phyloP scores from a whole-genome alignment of 1,139 yeast species.

The Sugiyamaella castrensis region DNA sequence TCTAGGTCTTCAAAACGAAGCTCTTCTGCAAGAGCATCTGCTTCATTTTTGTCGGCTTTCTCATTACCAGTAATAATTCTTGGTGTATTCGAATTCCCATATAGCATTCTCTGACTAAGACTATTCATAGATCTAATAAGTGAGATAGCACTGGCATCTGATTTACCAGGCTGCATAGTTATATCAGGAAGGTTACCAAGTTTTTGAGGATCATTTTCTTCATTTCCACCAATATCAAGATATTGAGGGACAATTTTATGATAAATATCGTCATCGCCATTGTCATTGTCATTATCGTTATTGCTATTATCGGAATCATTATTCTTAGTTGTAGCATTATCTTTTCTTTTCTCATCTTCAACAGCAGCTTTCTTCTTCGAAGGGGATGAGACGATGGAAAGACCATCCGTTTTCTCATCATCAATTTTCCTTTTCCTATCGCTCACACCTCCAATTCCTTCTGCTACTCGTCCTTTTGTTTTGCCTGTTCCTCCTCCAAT shows the following conservation, averaged over 20 bases:
- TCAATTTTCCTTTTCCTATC: background rate
- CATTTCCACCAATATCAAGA: conserved; percentile 75
- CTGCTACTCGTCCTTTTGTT: conserved; percentile 4
- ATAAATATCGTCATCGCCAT: conserved; percentile 36
- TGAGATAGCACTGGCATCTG: conserved; percentile 63
- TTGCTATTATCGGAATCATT: conserved; percentile 24
- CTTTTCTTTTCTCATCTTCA: conserved; percentile 25
- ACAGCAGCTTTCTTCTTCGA: no score
- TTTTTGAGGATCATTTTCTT: conserved; percentile 72
- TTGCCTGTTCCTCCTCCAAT: conserved; percentile 15
- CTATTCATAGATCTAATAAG: conserved; percentile 87
- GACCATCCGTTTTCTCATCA: no score
- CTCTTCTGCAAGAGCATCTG: conserved; percentile 47
- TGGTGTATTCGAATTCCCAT: conserved; percentile 41
- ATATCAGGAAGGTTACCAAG: conserved; percentile 82
- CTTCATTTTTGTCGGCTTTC: conserved; percentile 23
- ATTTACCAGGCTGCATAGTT: conserved; percentile 66
- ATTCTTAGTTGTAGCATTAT: conserved; percentile 37
- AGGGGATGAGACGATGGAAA: no score
- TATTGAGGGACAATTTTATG: conserved; percentile 38
- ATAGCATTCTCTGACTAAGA: conserved; percentile 77
- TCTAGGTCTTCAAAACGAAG: conserved; percentile 63
- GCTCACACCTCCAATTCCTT: background rate
- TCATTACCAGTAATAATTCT: conserved; percentile 10
- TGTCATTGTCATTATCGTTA: conserved; percentile 27